Evolutionary conservation across 148 eudicot genomes (phyloP).

Genomic region (Selenicereus undatus): DNA sequence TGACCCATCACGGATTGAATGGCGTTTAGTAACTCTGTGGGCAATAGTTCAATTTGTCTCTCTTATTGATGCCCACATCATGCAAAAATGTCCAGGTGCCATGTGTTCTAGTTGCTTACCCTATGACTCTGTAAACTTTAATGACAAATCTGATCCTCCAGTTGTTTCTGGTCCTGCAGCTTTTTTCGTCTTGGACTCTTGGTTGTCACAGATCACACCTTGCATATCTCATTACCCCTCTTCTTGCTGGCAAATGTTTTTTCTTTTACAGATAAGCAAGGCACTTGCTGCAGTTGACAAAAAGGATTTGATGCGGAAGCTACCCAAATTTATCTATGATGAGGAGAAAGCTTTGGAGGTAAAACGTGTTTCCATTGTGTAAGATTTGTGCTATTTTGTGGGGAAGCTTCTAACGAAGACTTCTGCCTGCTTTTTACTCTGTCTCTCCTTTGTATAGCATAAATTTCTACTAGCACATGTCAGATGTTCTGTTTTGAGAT

Average conservation of each 20-base stretch:
- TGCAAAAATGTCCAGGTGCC: neutral
- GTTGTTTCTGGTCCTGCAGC: neutral
- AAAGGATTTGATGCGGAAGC: constrained; percentile 75
- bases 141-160: neutral
- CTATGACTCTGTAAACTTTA: neutral
- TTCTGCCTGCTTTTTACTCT: neutral
- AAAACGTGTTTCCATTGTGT: constrained; percentile 8
- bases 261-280: constrained; percentile 59
- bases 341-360: constrained; percentile 94
- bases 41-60: neutral
- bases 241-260: neutral
- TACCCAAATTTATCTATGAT: constrained; percentile 79
- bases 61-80: neutral
- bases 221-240: neutral
- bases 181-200: neutral
- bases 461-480: neutral
- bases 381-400: neutral
- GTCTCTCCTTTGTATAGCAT: neutral
- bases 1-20: neutral
- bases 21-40: neutral
- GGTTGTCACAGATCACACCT: neutral
- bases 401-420: neutral
- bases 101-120: neutral
- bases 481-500: neutral
- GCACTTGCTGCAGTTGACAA: constrained; percentile 77